These are phyloP conservation scores for Apostasia ramifera DNA, from an alignment of 106 monocot species.

Conservation along the genomic window DNA sequence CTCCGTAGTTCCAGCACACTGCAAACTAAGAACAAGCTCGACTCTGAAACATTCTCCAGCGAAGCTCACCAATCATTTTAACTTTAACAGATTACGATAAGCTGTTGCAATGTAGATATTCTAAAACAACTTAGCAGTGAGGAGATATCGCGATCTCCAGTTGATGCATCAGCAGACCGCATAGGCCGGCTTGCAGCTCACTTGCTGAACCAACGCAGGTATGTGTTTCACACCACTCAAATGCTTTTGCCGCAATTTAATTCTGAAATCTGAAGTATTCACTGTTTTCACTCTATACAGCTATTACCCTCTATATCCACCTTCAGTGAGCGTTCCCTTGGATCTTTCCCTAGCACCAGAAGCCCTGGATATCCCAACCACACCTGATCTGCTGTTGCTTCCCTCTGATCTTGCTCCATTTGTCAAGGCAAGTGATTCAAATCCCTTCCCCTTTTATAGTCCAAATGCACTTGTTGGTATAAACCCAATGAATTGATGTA, in stretches of 20 bases:
- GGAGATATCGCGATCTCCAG: conserved; percentile 68
- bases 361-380: conserved; percentile 60
- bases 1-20: too few relatives aligned
- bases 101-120: conserved; percentile 76
- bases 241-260: too few relatives aligned
- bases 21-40: too few relatives aligned
- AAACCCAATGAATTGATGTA: neutral
- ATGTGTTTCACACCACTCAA: neutral
- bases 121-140: conserved; percentile 93
- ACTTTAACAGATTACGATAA: conserved; percentile 56
- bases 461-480: neutral
- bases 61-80: neutral
- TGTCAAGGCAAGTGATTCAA: conserved; percentile 52
- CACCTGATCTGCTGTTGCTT: conserved; percentile 67
- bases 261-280: neutral
- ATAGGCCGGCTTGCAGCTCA: conserved; percentile 74
- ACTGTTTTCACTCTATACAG: conserved; percentile 21
- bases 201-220: conserved; percentile 71
- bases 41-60: too few relatives aligned
- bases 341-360: conserved; percentile 77
- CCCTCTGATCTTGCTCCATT: conserved; percentile 94
- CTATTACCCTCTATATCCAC: conserved; percentile 90
- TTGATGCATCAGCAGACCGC: conserved; percentile 49
- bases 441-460: neutral
- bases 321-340: conserved; percentile 59